Evolutionary conservation across 2,329 filamentous ascomycete genomes (phyloP).

Genomic region (Tolypocladium pustulatum): DNA sequence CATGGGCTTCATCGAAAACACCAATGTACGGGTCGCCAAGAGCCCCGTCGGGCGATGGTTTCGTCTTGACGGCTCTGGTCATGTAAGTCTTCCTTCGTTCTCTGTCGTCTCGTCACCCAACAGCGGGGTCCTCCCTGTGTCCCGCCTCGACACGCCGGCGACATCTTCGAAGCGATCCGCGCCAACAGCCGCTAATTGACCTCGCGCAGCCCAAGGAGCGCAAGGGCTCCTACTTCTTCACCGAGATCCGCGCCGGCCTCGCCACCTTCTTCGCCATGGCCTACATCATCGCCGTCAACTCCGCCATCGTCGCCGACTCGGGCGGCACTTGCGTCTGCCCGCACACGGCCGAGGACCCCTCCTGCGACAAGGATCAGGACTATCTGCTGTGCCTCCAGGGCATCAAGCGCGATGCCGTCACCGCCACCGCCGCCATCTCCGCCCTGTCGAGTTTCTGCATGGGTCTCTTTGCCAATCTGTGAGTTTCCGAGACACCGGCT

Average conservation of each 20-base stretch:
- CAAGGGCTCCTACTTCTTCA: conserved; percentile 68
- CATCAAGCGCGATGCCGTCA: conserved; percentile 70
- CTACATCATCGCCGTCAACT: conserved; percentile 44
- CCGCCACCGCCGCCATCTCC: conserved; percentile 74
- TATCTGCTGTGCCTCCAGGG: conserved; percentile 54
- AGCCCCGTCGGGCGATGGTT: conserved; percentile 64
- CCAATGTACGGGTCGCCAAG: conserved; percentile 49
- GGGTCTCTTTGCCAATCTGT: conserved; percentile 72
- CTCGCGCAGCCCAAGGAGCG: conserved; percentile 52
- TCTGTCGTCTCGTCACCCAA: neutral
- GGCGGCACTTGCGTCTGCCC: conserved; percentile 71
- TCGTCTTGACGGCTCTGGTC: conserved; percentile 69
- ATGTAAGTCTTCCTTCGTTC: conserved; percentile 45
- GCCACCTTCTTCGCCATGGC: conserved; percentile 65
- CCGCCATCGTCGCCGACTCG: conserved; percentile 46
- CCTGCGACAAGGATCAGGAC: conserved; percentile 41
- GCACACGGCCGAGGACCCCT: conserved; percentile 34
- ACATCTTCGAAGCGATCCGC: neutral
- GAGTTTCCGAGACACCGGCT: conserved; percentile 12
- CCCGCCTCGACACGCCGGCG: neutral
- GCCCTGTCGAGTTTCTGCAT: conserved; percentile 73
- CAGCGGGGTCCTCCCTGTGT: neutral
- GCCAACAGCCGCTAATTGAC: neutral
- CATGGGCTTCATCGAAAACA: conserved; percentile 39
- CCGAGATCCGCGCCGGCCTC: conserved; percentile 72